phyloP scores from a whole-genome alignment of 2,329 filamentous ascomycete species.

The Intubia oerlemansii region DNA sequence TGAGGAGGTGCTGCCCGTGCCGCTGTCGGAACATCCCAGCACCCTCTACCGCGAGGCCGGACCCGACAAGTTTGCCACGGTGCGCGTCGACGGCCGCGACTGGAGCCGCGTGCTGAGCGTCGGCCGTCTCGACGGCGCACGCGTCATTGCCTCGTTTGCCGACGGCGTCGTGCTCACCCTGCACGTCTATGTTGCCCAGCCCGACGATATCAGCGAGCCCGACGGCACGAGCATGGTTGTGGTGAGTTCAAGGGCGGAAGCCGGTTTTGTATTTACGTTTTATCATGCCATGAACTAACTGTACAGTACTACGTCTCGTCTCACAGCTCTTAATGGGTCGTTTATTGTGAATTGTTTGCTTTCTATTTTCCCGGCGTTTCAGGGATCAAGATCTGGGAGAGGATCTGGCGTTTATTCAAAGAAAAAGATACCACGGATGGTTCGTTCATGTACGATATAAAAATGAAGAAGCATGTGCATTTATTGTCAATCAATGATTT shows the following conservation, averaged over 20 bases:
- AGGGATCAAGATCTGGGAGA: too few relatives aligned
- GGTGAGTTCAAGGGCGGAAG: too few relatives aligned
- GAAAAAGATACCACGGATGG: too few relatives aligned
- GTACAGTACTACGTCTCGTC: conserved; percentile 18
- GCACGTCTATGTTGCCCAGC: conserved; percentile 59
- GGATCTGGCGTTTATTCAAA: too few relatives aligned
- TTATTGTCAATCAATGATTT: too few relatives aligned
- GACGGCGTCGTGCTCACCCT: conserved; percentile 63
- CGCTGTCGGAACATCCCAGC: conserved; percentile 61
- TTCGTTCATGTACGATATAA: too few relatives aligned
- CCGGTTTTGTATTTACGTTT: neutral
- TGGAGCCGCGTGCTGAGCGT: conserved; percentile 92
- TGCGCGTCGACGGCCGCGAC: conserved; percentile 79
- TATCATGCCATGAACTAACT: neutral
- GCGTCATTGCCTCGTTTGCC: conserved; percentile 81
- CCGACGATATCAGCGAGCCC: conserved; percentile 32
- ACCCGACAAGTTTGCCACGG: conserved; percentile 69
- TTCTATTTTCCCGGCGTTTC: too few relatives aligned
- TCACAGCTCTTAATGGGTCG: conserved; percentile 13
- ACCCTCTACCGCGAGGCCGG: conserved; percentile 57
- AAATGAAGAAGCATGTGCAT: too few relatives aligned
- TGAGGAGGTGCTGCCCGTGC: conserved; percentile 48
- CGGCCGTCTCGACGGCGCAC: conserved; percentile 61
- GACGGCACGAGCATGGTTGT: conserved; percentile 57
- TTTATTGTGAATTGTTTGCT: too few relatives aligned